Evolutionary conservation across 257 asterid genomes (phyloP).

Genomic region (Solanum megistacrolobum): DNA sequence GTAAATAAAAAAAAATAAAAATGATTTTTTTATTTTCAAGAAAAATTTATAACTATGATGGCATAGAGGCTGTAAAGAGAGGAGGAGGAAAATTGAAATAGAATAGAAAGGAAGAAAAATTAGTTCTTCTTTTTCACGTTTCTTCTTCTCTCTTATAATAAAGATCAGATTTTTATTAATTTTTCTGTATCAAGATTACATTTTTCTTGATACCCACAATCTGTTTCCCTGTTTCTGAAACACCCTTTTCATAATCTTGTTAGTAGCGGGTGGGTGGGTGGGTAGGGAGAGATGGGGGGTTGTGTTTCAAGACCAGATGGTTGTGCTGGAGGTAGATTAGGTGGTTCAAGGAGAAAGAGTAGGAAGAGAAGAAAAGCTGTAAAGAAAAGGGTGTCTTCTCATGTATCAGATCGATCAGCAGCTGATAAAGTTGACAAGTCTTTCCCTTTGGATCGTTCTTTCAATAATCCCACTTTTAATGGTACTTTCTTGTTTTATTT

Average conservation of each 20-base stretch:
- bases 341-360: constrained; percentile 26
- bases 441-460: constrained; percentile 51
- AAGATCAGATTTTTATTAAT: neutral
- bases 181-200: neutral
- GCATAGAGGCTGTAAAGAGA: neutral
- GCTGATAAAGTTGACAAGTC: constrained; percentile 49
- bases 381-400: constrained; percentile 39
- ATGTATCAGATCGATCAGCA: constrained; percentile 46
- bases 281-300: constrained; percentile 52
- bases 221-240: neutral
- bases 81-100: neutral
- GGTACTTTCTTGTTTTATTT: constrained; percentile 25
- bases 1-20: neutral
- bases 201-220: neutral
- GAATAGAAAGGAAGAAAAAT: neutral
- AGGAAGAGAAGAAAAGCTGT: constrained; percentile 34
- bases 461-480: constrained; percentile 37
- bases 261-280: neutral
- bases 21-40: neutral
- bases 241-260: neutral
- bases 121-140: constrained; percentile 14
- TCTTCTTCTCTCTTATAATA: constrained; percentile 23
- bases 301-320: constrained; percentile 69
- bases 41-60: neutral
- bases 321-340: constrained; percentile 44